Evolutionary conservation across 2,329 filamentous ascomycete genomes (phyloP).

Genomic region (Coleophoma eucalyptorum): DNA sequence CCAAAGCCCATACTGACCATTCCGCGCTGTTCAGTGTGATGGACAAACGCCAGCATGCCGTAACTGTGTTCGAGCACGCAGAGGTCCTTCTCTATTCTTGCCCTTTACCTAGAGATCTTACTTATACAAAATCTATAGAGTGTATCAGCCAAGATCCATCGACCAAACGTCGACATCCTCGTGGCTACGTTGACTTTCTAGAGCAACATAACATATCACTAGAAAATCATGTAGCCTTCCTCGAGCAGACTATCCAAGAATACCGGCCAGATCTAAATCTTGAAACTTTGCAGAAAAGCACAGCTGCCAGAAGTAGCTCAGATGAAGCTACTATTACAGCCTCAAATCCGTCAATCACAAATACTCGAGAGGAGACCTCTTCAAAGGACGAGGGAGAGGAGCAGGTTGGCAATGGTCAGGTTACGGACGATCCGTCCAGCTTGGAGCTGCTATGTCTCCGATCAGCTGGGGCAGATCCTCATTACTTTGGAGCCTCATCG

Average conservation of each 20-base stretch:
- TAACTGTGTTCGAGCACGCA: background rate
- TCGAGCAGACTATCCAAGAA: background rate
- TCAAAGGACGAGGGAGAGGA: conserved; percentile 15
- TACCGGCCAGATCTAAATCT: background rate
- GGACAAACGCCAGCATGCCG: background rate
- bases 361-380: background rate
- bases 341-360: background rate
- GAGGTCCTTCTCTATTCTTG: background rate
- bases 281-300: background rate
- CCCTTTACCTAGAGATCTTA: background rate
- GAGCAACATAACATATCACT: conserved; percentile 1
- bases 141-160: conserved; percentile 1
- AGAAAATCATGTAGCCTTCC: background rate
- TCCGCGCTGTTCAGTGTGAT: background rate
- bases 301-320: background rate
- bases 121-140: background rate
- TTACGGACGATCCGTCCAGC: conserved; percentile 28
- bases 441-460: conserved; percentile 11
- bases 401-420: too few relatives aligned
- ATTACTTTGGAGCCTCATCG: conserved; percentile 32
- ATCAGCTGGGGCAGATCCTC: conserved; percentile 29
- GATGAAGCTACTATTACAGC: background rate
- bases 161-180: conserved; percentile 2
- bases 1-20: background rate
- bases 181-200: conserved; percentile 2